Percentiles rank a stretch among this genome's conserved stretches.
These are phyloP conservation scores for Colletotrichum spaethianum DNA, from an alignment of 2,329 filamentous ascomycete species.

Conservation along the genomic window DNA sequence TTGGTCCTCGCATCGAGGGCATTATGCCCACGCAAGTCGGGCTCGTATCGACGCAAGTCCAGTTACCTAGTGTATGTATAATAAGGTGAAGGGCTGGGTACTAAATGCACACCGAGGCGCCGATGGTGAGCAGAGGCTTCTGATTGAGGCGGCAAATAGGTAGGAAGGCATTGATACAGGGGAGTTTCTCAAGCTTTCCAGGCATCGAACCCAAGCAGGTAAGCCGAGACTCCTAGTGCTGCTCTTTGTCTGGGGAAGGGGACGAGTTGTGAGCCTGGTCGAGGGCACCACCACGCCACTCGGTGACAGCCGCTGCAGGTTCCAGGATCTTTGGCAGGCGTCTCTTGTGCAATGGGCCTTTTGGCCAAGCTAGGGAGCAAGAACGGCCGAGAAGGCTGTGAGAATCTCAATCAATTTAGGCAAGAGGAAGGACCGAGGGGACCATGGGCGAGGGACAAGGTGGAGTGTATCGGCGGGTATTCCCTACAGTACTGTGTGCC, in stretches of 20 bases:
- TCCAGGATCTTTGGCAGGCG: slow-evolving; percentile 13
- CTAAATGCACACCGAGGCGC: slow-evolving; percentile 16
- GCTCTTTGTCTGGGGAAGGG: neutral
- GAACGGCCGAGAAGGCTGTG: slow-evolving; percentile 26
- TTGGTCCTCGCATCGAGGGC: slow-evolving; percentile 16
- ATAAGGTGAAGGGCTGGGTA: slow-evolving; percentile 14
- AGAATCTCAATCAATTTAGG: slow-evolving; percentile 26
- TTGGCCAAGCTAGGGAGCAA: slow-evolving; percentile 7
- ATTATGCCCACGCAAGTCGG: slow-evolving; percentile 8
- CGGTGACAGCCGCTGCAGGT: slow-evolving; percentile 16
- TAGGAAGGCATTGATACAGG: neutral
- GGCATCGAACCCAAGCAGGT: neutral
- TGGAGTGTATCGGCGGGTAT: slow-evolving; percentile 22
- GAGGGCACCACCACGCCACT: slow-evolving; percentile 17
- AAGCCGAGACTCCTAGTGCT: neutral
- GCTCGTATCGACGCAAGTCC: slow-evolving; percentile 31
- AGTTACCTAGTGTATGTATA: slow-evolving; percentile 4
- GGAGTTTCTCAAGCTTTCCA: neutral
- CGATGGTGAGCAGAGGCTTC: slow-evolving; percentile 2
- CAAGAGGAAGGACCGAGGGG: slow-evolving; percentile 31
- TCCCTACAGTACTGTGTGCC: too few species aligned
- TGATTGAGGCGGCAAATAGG: slow-evolving; percentile 36
- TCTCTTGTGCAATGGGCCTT: slow-evolving; percentile 2
- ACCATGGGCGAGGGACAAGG: neutral
- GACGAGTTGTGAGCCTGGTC: neutral